A percentile compares a stretch with the other conserved stretches of the same genome.
Evolutionary conservation across 163 green algal genomes (phyloP).

Genomic region (Scenedesmus sp.): DNA sequence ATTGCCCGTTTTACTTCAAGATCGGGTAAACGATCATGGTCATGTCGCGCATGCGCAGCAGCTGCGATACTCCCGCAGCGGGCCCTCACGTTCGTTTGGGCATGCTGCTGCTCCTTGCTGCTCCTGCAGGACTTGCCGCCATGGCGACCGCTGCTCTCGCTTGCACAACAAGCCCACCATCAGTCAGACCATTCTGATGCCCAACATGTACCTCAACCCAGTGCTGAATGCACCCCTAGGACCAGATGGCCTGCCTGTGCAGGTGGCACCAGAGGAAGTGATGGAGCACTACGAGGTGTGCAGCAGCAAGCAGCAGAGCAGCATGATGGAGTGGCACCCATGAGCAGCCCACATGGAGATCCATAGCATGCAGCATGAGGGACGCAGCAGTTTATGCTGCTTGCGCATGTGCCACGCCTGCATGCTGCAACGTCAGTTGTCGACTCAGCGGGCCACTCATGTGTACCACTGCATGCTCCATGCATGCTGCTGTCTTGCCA

Average conservation of each 20-base stretch:
- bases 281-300: constrained; percentile 92
- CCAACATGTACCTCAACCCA: constrained; percentile 98
- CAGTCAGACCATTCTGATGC: constrained; percentile 93
- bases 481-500: neutral
- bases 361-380: neutral
- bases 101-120: neutral
- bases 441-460: too few relatives aligned
- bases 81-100: neutral
- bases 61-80: neutral
- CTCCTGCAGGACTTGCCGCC: constrained; percentile 82
- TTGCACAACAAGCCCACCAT: constrained; percentile 98
- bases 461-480: neutral
- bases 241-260: constrained; percentile 88
- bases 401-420: neutral
- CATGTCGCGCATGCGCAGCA: neutral
- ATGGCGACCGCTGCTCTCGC: constrained; percentile 98
- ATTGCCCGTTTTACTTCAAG: constrained; percentile 99
- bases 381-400: neutral
- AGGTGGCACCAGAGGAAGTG: constrained; percentile 84
- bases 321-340: neutral
- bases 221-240: constrained; percentile 87
- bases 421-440: neutral
- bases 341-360: neutral
- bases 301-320: constrained; percentile 34
- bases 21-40: constrained; percentile 81